Base-by-base conservation (phyloP, 768 basidiomycete species). In the Hydnomerulius pinastri region DNA sequence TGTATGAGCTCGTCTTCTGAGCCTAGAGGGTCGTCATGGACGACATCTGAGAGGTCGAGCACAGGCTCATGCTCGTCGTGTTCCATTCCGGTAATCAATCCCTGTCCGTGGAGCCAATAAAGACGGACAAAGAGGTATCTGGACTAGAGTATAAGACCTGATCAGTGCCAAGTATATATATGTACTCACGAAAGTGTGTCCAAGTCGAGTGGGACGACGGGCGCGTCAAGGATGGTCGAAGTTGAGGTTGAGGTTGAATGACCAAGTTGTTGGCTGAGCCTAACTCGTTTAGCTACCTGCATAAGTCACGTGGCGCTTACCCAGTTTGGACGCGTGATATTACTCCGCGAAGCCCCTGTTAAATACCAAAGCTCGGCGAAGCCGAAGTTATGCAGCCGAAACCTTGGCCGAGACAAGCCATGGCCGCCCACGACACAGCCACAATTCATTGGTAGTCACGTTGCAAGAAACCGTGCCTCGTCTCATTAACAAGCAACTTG, bases 11-110 rank as follows among this genome's bases (percentile, higher is more conserved):
- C 71, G 39, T 73, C 70, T 56, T 83, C 81, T 59, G 86, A 80
- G 65, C 77, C 81, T 20, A 88, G 77, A 25, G 85, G 77, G 49
- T 88, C 86, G 65, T 90, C 88, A 67, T 90, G 86, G 38, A 91
- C 87, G 69, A 91, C 89, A 71, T 91, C 89, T 39, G 89, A 90
- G 59, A 91, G 81, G 63, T 83, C 80, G 54, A 91, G 79, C 55
- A 82, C 79, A 53, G 80, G 80, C 29, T 69, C 74, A 63, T 85
- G 70, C 64, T 85, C 81, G 65, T 85, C 83, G 67, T 79, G 63
- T 42, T 75, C 71, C 73, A 77, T 77, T 50, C 51, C 55, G 47
- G 47, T 42, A 50, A 56, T 56, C 61, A 56, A 47, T 17, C 32
- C 32, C 42, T 43, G 48, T 39, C 38, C 38, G n/a, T 20, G 30